phyloP scores from a whole-genome alignment of 2,329 filamentous ascomycete species.

The Mycosphaerelloides madeirae region DNA sequence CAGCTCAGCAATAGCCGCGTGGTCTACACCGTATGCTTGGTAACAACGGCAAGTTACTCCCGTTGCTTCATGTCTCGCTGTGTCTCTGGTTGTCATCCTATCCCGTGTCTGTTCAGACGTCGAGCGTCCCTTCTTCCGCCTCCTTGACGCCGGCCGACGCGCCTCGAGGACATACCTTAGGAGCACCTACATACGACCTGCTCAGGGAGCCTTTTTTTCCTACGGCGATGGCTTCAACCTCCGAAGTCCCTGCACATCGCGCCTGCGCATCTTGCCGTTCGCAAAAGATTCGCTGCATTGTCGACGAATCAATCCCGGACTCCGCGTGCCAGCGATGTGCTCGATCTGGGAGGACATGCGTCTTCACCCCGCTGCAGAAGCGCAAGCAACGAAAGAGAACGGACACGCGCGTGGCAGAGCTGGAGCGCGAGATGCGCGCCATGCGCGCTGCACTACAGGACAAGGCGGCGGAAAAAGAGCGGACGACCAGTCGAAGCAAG shows the following conservation, averaged over 20 bases:
- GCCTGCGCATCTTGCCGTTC: constrained; percentile 42
- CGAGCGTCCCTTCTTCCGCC: too few relatives aligned
- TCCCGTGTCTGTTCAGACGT: too few relatives aligned
- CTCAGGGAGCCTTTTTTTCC: too few relatives aligned
- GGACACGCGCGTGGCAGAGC: constrained; percentile 42
- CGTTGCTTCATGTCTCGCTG: too few relatives aligned
- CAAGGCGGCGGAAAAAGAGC: constrained; percentile 3
- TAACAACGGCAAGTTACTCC: too few relatives aligned
- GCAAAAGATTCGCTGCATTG: constrained; percentile 38
- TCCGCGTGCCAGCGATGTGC: constrained; percentile 40
- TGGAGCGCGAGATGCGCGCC: constrained; percentile 42
- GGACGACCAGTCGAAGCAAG: not conserved
- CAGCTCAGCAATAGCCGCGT: too few relatives aligned
- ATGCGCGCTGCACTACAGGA: constrained; percentile 38
- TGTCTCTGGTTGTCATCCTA: too few relatives aligned
- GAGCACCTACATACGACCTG: too few relatives aligned
- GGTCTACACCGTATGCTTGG: too few relatives aligned
- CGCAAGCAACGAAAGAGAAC: constrained; percentile 44
- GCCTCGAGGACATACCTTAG: too few relatives aligned
- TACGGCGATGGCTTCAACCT: not conserved
- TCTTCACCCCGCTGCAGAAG: constrained; percentile 38
- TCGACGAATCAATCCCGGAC: constrained; percentile 26
- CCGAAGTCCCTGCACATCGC: constrained; percentile 28
- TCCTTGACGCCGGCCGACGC: too few relatives aligned
- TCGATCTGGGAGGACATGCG: constrained; percentile 37